A percentile compares a stretch with the other conserved stretches of the same genome.
These are phyloP conservation scores for Aspergillus wentii DNA, from an alignment of 495 filamentous ascomycete genomes.

Conservation along the genomic window DNA sequence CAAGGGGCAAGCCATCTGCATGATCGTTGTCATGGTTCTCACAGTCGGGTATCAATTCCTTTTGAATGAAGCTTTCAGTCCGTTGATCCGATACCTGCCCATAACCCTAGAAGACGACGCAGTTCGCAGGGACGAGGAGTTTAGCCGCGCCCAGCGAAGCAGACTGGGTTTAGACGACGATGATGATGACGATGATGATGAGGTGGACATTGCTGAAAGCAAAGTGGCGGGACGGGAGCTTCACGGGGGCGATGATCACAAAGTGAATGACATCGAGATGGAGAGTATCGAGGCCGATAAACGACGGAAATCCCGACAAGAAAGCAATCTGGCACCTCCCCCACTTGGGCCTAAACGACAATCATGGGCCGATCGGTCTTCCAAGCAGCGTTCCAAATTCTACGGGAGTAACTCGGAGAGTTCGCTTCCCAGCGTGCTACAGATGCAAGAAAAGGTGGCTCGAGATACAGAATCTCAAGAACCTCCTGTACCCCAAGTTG, in stretches of 20 bases:
- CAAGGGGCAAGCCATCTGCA: constrained; percentile 80
- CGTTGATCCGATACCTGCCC: constrained; percentile 82
- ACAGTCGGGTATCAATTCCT: constrained; percentile 79
- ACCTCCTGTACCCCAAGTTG: constrained; percentile 45
- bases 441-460: constrained; percentile 32
- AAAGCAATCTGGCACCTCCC: constrained; percentile 13
- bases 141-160: constrained; percentile 69
- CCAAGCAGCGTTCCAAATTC: constrained; percentile 36
- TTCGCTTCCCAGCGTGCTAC: constrained; percentile 25
- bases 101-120: constrained; percentile 96
- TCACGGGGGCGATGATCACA: constrained; percentile 28
- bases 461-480: constrained; percentile 65
- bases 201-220: constrained; percentile 37
- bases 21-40: constrained; percentile 68
- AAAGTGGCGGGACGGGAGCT: constrained; percentile 38
- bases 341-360: constrained; percentile 17
- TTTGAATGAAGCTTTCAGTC: constrained; percentile 79
- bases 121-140: constrained; percentile 81
- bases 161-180: constrained; percentile 46
- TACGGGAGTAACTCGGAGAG: constrained; percentile 29
- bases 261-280: constrained; percentile 56
- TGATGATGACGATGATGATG: constrained; percentile 20
- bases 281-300: constrained; percentile 40
- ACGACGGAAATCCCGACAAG: constrained; percentile 9
- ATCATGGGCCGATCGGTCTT: constrained; percentile 41